A percentile compares a stretch with the other conserved stretches of the same genome.
These are phyloP conservation scores for Blastocystis hominis DNA, from an alignment of 352 stramenopile genomes.

Conservation along the genomic window DNA sequence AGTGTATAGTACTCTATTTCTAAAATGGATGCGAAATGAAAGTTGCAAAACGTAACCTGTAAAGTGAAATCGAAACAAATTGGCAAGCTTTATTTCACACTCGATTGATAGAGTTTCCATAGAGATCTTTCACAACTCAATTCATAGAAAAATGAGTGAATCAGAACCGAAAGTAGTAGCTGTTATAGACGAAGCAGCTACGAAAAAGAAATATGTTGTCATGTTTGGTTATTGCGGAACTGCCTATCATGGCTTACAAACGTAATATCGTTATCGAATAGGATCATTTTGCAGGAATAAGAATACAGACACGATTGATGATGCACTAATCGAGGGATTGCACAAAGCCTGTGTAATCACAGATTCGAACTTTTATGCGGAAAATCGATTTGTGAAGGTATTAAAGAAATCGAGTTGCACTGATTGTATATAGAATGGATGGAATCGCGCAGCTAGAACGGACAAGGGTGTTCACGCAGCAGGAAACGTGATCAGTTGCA, in stretches of 20 bases:
- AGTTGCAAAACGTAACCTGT: no score
- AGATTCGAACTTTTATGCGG: slow-evolving; percentile 73
- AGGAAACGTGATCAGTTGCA: slow-evolving; percentile 72
- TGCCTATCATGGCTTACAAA: slow-evolving; percentile 78
- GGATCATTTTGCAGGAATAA: slow-evolving; percentile 68
- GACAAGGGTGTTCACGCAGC: slow-evolving; percentile 80
- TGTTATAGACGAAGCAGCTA: not conserved
- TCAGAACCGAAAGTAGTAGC: no score
- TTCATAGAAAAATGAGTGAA: no score
- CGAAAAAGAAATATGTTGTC: slow-evolving; percentile 71
- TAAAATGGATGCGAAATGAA: no score
- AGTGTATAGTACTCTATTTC: no score
- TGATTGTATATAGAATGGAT: slow-evolving; percentile 66
- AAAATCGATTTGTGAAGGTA: slow-evolving; percentile 67
- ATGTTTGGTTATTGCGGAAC: slow-evolving; percentile 77
- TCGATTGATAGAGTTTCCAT: no score
- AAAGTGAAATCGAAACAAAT: no score
- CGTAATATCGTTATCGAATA: slow-evolving; percentile 62
- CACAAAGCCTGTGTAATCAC: slow-evolving; percentile 74
- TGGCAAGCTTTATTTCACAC: no score
- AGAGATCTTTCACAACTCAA: no score
- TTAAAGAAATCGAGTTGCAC: not conserved
- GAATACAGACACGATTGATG: slow-evolving; percentile 76
- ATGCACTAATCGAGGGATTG: slow-evolving; percentile 74
- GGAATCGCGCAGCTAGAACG: slow-evolving; percentile 74